Base-by-base conservation (phyloP, 1,139 yeast species). In the Hyphopichia khmerensis region DNA sequence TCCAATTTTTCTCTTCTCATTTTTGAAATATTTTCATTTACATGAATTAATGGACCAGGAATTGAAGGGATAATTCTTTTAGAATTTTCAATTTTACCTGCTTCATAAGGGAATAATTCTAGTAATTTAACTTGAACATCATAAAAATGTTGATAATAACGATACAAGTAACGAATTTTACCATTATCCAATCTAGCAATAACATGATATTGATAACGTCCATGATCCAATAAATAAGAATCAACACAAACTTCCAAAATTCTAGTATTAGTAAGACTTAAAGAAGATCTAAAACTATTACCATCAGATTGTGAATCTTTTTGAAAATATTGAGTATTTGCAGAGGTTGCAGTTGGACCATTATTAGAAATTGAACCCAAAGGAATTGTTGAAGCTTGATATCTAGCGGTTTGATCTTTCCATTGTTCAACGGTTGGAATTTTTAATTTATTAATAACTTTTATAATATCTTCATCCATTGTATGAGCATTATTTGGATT, bases 121-220 rank as follows among this genome's bases (percentile, higher is more conserved):
- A 93, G 72, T 40, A 95, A 70, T 49, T 78, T 81, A 40, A 91
- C 93, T 62, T 95, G 99, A 58, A 91, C 79, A 64, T 93, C 96
- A 63, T 91, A 93, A 61, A 95, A 95, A 66, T 95, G 99, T 62
- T 93, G 97, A 64, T 95, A 95, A 65, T 80, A 91, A 49, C 99
- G 78, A 64, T 95, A 90, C 49, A 95, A 70, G 47, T 82, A 79
- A 47, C 97, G 76, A 32, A 68, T 66, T 44, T 77, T 74, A 9
- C 95, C 95, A 57, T 84, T 83, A 31, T 84, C 77, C 50, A 90
- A 67, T 44, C 79, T 76, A 33, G 88, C 90, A 33, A 79, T 74
- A 3, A 93, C 80, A 45, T 88, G 75, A 63, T 87, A 93, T 87
- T 96, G 95, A 64, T 89, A 93, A 48, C 96, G 78, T 14, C 95